phyloP scores from a whole-genome alignment of 176 grass and related monocot species.

The Pharus latifolius region DNA sequence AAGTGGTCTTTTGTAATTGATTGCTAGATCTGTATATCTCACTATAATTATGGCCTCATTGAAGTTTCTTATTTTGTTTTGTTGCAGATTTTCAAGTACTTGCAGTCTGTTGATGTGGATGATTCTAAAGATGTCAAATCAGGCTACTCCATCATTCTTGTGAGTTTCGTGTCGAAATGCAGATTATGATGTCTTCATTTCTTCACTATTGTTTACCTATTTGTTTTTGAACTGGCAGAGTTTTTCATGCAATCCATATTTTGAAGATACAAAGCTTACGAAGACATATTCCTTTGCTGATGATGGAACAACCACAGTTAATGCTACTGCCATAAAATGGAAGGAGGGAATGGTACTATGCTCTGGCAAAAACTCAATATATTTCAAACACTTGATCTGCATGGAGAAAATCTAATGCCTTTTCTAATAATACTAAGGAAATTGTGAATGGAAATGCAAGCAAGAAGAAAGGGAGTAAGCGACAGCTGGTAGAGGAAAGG shows the following conservation, averaged over 20 bases:
- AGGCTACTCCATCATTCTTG: slow-evolving; percentile 82
- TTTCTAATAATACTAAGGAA: slow-evolving; percentile 30
- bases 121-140: slow-evolving; percentile 81
- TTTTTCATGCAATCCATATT: slow-evolving; percentile 78
- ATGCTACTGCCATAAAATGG: slow-evolving; percentile 76
- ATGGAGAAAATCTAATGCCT: slow-evolving; percentile 23
- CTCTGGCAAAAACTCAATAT: background rate
- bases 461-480: slow-evolving; percentile 73
- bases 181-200: background rate
- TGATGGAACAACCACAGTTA: slow-evolving; percentile 77
- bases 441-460: slow-evolving; percentile 49
- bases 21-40: background rate
- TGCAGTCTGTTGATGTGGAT: slow-evolving; percentile 77
- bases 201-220: slow-evolving; percentile 11
- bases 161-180: slow-evolving; percentile 29
- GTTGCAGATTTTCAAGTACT: slow-evolving; percentile 77
- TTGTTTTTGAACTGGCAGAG: slow-evolving; percentile 42
- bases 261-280: slow-evolving; percentile 70
- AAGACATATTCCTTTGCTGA: slow-evolving; percentile 83
- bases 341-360: slow-evolving; percentile 82
- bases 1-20: background rate
- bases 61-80: slow-evolving; percentile 5
- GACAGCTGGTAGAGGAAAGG: slow-evolving; percentile 84
- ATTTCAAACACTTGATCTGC: background rate
- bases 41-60: too few relatives aligned